A percentile compares a stretch with the other conserved stretches of the same genome.
phyloP scores from a whole-genome alignment of 2,329 filamentous ascomycete species.

The Pyrenochaeta sp. region DNA sequence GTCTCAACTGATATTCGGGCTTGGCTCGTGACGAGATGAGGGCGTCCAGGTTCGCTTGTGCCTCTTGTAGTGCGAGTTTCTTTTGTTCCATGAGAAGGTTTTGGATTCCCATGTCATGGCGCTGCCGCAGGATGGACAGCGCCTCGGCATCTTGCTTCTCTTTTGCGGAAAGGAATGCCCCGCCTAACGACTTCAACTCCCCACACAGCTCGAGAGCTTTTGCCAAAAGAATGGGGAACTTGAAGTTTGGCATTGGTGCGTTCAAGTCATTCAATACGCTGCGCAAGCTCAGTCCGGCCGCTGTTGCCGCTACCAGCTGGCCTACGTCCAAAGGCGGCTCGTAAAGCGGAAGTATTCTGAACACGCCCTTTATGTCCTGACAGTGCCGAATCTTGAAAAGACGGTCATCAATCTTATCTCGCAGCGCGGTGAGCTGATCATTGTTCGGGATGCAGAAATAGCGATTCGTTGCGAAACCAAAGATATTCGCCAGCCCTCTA shows the following conservation, averaged over 20 bases:
- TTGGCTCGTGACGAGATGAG: no score
- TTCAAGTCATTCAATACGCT: constrained; percentile 15
- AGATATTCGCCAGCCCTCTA: background rate
- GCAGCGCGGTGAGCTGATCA: constrained; percentile 21
- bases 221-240: constrained; percentile 20
- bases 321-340: constrained; percentile 40
- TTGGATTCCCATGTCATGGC: no score
- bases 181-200: background rate
- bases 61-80: no score
- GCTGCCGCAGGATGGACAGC: no score
- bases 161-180: background rate
- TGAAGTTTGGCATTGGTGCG: constrained; percentile 36
- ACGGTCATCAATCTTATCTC: constrained; percentile 38
- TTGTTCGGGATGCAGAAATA: constrained; percentile 44
- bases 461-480: constrained; percentile 1
- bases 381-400: constrained; percentile 46
- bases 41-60: no score
- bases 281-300: constrained; percentile 13
- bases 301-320: constrained; percentile 25
- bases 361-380: constrained; percentile 41
- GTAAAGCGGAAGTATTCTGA: constrained; percentile 21
- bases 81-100: no score
- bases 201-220: background rate
- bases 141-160: background rate
- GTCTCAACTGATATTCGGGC: no score